Evolutionary conservation across 805 yeast genomes (phyloP), one percentile per base, ranked within the genome.

Genomic region (Tetrapisispora arboricola): DNA sequence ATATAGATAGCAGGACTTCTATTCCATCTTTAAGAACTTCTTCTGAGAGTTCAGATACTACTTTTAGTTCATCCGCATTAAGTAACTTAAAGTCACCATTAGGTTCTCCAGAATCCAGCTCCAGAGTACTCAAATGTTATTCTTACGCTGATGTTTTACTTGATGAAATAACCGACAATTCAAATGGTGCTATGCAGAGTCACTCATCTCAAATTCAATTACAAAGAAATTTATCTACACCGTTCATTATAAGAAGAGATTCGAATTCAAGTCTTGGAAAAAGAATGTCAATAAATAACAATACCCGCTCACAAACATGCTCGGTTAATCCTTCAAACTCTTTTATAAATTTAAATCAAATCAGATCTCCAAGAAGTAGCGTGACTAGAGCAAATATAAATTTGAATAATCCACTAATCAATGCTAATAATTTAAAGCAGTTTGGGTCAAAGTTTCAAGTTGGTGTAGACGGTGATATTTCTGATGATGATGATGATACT

Each of bases 141-240:
- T 79, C 87, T 2, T 84, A 81, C 58, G 94, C 92, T 4, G 95
- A 84, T 51, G 73, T 84, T 72, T 71, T 82, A 46, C 74, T 68
- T 48, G 77, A 75, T 49, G 90, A 81, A 56, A n/a, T 40, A 11
- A 17, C 28, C 2, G 43, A 40, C 15, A 32, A 25, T 26, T 11
- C 36, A 21, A 41, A 36, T 22, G 19, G 21, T 9, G 20, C 20
- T 12, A 25, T 29, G 25, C 39, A 28, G 22, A 16, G 21, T 17
- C 44, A 31, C n/a, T 41, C 32, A 26, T 36, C 39, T 16, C 37
- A 40, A 26, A 40, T 32, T 13, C 49, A 41, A 29, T 41, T 37
- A 30, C 46, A 35, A 22, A 39, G 40, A 41, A 41, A 27, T 39
- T 42, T 54, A 45, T 44, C 59, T 40, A 43, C 53, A 46, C 51